Evolutionary conservation across 2,329 filamentous ascomycete genomes (phyloP).

Genomic region (Hirsutella minnesotensis): DNA sequence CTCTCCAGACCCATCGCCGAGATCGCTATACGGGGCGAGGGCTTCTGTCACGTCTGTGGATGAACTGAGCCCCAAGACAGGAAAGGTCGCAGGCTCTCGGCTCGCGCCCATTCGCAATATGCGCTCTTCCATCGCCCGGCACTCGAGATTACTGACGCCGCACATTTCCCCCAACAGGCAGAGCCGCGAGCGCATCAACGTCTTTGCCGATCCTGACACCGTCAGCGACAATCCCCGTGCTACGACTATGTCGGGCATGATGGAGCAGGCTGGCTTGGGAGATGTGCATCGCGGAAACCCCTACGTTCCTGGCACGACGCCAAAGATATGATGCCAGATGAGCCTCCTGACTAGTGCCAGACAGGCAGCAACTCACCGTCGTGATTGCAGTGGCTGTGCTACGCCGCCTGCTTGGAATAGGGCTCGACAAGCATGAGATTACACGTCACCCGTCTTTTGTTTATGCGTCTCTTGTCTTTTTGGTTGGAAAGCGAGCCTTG

Average conservation of each 20-base stretch:
- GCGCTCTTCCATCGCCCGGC: conserved; percentile 15
- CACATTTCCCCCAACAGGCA: conserved; percentile 27
- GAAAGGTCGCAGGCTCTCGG: conserved; percentile 13
- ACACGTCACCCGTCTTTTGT: too few species aligned
- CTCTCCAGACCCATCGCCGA: conserved; percentile 16
- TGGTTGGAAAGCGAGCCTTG: too few species aligned
- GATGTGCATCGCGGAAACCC: conserved; percentile 27
- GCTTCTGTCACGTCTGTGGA: conserved; percentile 13
- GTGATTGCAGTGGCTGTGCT: background rate
- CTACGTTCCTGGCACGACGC: conserved; percentile 28
- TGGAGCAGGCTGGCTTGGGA: conserved; percentile 34
- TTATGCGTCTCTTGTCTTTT: too few species aligned
- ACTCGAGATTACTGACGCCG: conserved; percentile 15
- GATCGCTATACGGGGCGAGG: conserved; percentile 7
- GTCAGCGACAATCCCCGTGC: conserved; percentile 20
- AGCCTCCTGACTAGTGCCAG: background rate
- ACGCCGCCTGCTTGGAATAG: too few species aligned
- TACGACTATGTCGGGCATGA: conserved; percentile 42
- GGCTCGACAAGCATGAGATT: too few species aligned
- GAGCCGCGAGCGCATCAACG: conserved; percentile 37
- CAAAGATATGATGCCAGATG: conserved; percentile 13
- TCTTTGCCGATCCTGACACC: conserved; percentile 37
- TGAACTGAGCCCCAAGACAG: conserved; percentile 13
- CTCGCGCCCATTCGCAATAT: conserved; percentile 27
- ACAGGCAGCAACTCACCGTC: too few species aligned